These are phyloP conservation scores for Coemansia umbellata DNA, from an alignment of 192 early-diverging fungal species.

Conservation along the genomic window DNA sequence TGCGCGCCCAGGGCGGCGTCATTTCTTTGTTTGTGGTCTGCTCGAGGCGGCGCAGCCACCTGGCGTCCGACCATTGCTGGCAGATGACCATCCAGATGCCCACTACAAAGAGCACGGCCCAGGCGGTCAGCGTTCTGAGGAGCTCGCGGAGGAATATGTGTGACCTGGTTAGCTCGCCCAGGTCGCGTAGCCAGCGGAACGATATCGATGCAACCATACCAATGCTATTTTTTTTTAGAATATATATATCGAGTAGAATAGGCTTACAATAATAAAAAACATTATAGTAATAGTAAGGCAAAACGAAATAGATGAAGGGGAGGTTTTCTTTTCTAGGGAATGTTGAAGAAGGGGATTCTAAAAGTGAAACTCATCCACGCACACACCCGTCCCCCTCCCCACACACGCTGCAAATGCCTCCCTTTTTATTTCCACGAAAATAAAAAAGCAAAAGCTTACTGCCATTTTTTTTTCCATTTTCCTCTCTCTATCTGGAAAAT, in stretches of 20 bases:
- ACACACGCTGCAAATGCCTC: too few relatives aligned
- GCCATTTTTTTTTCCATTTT: neutral
- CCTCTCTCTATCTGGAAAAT: neutral
- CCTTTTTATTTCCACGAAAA: too few relatives aligned
- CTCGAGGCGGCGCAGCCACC: constrained; percentile 29
- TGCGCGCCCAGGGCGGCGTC: constrained; percentile 17
- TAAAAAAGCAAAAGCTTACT: neutral
- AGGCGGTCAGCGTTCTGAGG: constrained; percentile 22
- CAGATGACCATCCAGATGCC: constrained; percentile 51
- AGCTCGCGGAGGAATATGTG: constrained; percentile 29
- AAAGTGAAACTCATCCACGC: too few relatives aligned
- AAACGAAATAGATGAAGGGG: neutral
- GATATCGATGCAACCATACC: neutral
- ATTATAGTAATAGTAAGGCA: neutral
- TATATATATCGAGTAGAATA: neutral
- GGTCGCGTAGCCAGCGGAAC: neutral
- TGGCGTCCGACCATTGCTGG: constrained; percentile 51
- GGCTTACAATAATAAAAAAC: constrained; percentile 2
- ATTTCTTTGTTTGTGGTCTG: neutral
- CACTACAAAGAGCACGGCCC: constrained; percentile 31
- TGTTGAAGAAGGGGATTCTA: neutral
- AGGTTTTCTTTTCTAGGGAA: neutral
- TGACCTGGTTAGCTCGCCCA: constrained; percentile 6
- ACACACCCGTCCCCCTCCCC: too few relatives aligned
- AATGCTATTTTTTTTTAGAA: neutral